phyloP scores from a whole-genome alignment of 495 filamentous ascomycete species.

The Parmelia sp. region DNA sequence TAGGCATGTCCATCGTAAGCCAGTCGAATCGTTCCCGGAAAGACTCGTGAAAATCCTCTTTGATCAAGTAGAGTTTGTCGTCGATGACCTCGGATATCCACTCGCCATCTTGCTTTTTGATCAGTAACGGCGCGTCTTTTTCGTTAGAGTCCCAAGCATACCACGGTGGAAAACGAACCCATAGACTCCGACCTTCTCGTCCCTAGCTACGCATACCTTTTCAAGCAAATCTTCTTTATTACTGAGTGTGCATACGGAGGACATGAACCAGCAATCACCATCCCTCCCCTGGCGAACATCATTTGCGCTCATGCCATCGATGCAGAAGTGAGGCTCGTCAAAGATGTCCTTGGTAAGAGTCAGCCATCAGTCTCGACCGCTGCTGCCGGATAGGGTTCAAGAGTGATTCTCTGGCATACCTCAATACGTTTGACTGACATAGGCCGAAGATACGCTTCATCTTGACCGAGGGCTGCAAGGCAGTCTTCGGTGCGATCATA shows the following conservation, averaged over 20 bases:
- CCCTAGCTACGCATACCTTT: constrained; percentile 73
- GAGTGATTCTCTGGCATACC: constrained; percentile 25
- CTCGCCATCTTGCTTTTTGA: constrained; percentile 60
- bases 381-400: constrained; percentile 18
- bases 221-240: constrained; percentile 75
- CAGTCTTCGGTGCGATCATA: constrained; percentile 40
- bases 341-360: constrained; percentile 64
- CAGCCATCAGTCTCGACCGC: neutral
- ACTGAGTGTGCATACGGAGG: constrained; percentile 73
- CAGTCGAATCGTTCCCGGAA: constrained; percentile 58
- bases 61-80: constrained; percentile 72
- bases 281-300: constrained; percentile 73
- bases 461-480: constrained; percentile 53
- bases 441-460: constrained; percentile 44
- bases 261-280: constrained; percentile 90
- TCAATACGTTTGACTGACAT: constrained; percentile 58
- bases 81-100: constrained; percentile 89
- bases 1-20: constrained; percentile 61
- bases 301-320: constrained; percentile 73
- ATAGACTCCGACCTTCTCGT: constrained; percentile 81
- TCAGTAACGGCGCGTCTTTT: neutral
- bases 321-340: constrained; percentile 74
- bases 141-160: constrained; percentile 27
- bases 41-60: constrained; percentile 72
- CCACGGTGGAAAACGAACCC: constrained; percentile 87